Base-by-base conservation (phyloP, 2,329 filamentous ascomycete species). In the Scedosporium boydii region DNA sequence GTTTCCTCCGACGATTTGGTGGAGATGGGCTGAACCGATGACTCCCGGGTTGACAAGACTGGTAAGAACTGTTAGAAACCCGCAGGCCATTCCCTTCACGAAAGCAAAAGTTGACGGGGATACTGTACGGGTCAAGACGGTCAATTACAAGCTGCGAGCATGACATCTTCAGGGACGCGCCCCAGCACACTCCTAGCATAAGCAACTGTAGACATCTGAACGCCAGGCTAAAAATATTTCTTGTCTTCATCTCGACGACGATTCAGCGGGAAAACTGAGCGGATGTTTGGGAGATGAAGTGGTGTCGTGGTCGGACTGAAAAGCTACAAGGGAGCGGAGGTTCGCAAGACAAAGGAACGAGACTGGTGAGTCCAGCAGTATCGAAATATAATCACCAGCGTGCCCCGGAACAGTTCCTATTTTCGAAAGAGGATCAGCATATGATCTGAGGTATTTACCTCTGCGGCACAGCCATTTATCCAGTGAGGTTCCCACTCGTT, bases 1-100 rank as follows among this genome's bases (percentile, higher is more conserved):
- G 66, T 79, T 76, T 63, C 77, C 76, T 56, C 76, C 77, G 51
- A 78, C 76, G 62, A 79, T 75, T 70, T 78, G 77, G 70, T 79
- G 77, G 63, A 79, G 72, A 67, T 79, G 77, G 29, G 76, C 75
- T 21, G 77, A 75, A 71, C 76, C 77, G 44, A 69, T 70, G 69
- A 74, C 68, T 63, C 77, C 77, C 6, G 76, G 77, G 70, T 78
- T 77, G 64, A 78, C 77, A 57, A 79, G 48, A 9, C 48, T 53
- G n/a, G 5, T 26, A 9, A 12, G 21, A 26, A 21, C 23, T 26
- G 21, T 53, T 53, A 53, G 48, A 18, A 21, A 46, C 3, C 4
- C 29, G 7, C 29, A 34, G 7, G 29, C 7, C 29, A 2, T 34
- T 46, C 48, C 6, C 4, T 4, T n/a, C 7, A 4, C 1, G 1